Evolutionary conservation across 441 rosid genomes (phyloP), one percentile per base, ranked within the genome.

Genomic region (California macrophylla): DNA sequence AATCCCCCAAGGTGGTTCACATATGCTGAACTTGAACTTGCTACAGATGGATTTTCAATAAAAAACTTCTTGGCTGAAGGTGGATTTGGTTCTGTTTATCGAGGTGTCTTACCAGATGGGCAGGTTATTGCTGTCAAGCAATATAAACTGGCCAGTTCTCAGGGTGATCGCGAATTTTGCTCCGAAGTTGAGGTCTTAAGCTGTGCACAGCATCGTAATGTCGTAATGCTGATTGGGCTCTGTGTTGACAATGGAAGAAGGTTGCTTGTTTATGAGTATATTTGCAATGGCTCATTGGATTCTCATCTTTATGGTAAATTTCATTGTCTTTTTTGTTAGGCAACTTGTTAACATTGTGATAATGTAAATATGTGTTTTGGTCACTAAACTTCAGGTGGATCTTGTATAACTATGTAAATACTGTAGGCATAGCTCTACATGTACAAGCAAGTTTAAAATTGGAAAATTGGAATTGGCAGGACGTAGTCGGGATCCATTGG

Each of bases 61-160:
- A 93, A 88, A 73, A 94, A 94, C 80, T 94, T 94, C 88, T 85
- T 94, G 86, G 98, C 99, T 38, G 98, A 92, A 74, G 99, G 99
- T 74, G 98, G 99, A 23, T 94, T 85, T 84, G 99, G 99, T 68
- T 94, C 99, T 66, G 99, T 94, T 75, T 93, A 94, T 74, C 86
- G 99, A 58, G 99, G 99, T 42, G 84, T 86, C 13, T 77, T 95
- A 73, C 92, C 91, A 4, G 98, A 90, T 81, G 98, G 97, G 24
- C 97, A 86, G 78, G 96, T 90, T 65, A 86, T 95, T 83, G 99
- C 99, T 15, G 98, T 94, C 29, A 94, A 94, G 84, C 99, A 94
- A 74, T 95, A 90, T 80, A 94, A 92, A 73, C 69, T 87, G 76
- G 99, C 99, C 24, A 95, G 99, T 76, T 89, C 97, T 30, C 98